Evolutionary conservation across 495 filamentous ascomycete genomes (phyloP), one percentile per base, ranked within the genome.

Genomic region (Xanthoparmelia taractica): DNA sequence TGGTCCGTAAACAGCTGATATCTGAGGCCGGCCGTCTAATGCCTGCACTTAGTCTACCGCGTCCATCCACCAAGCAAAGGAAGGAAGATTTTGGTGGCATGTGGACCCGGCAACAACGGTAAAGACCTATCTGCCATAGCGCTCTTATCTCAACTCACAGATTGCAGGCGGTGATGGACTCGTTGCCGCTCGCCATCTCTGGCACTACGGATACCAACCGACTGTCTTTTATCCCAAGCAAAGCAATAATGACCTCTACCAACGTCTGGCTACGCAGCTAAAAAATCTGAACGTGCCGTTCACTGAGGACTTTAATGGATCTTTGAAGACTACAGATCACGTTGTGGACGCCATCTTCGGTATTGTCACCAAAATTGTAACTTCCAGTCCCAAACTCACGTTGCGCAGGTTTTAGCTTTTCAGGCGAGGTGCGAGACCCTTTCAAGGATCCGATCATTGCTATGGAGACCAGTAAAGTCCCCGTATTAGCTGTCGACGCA

Each of bases 81-180:
- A 5, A 84, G 80, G 59, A 82, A 87, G 56, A 76, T 98, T 50
- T 82, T 98, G 40, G 85, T 98, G 4, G 89, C 92, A 61, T 96
- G 92, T 67, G 94, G 94, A 34, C 94, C 94, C 52, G 92, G 92
- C 47, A 97, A 97, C 72, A 97, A 97, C 69, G 92, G 92, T 93
- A 75, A 66, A 71, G 58, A 59, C 52, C 34, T 60, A 58, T 18
- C 38, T 50, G 59, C 40, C 27, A 31, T 59, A 13, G 29, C 37
- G 23, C 11, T 23, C 34, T 25, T 7, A 47, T 36, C 45, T 11
- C 57, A 63, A 18, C 55, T 41, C 25, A 33, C 23, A 62, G 67
- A n/a, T 69, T 50, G 63, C 63, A 85, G 92, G 94, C 66, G 94
- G 94, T 31, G 94, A 98, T 72, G 95, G 94, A 1, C 86, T 98